Conservation (phyloP, 306 rosid species). For the Medicago truncatula region DNA sequence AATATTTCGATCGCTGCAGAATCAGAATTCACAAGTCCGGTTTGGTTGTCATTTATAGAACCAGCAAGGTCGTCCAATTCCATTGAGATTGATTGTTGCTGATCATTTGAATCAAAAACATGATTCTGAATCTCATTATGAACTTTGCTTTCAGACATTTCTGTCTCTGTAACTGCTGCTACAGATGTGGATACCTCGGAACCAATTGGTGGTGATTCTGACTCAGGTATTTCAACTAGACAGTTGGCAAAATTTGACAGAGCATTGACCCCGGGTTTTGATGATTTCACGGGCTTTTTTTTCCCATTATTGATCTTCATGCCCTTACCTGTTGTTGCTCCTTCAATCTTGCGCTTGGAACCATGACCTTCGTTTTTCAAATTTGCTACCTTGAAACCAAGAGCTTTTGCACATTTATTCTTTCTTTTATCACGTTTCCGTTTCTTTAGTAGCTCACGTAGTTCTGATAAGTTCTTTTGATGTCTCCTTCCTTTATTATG, state of each 20-base stretch:
- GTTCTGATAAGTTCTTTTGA: neutral
- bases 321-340: neutral
- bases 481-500: conserved; percentile 40
- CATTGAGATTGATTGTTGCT: conserved; percentile 6
- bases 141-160: neutral
- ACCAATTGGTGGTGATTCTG: neutral
- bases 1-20: neutral
- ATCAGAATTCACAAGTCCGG: neutral
- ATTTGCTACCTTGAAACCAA: no score
- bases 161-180: neutral
- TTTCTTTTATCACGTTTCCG: neutral
- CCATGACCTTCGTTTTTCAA: neutral
- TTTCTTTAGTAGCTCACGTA: neutral
- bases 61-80: neutral
- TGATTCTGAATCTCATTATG: conserved; percentile 17
- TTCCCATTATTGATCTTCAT: conserved; percentile 4
- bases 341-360: conserved; percentile 15
- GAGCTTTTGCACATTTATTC: no score
- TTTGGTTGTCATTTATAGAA: neutral
- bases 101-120: neutral
- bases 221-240: conserved; percentile 12
- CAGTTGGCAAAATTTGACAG: conserved; percentile 11
- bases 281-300: conserved; percentile 20
- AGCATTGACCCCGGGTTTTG: conserved; percentile 15
- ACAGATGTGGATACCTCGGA: neutral